A percentile compares a stretch with the other conserved stretches of the same genome.
These are phyloP conservation scores for Phaeotremella skinneri DNA, from an alignment of 768 basidiomycete genomes.

Conservation along the genomic window DNA sequence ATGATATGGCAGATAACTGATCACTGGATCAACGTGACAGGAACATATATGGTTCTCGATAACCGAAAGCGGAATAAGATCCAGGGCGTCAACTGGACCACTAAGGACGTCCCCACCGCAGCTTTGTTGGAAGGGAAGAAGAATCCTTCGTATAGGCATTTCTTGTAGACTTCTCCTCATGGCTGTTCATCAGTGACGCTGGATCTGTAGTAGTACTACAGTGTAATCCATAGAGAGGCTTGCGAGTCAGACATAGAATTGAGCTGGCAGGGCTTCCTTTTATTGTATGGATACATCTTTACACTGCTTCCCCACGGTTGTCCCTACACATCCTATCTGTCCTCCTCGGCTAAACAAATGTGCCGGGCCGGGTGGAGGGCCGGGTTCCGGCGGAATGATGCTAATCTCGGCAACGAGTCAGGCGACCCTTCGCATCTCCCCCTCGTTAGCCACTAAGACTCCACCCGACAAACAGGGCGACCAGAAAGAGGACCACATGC, in stretches of 20 bases:
- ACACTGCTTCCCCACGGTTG: too few species aligned
- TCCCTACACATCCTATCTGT: too few species aligned
- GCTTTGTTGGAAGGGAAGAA: slow-evolving; percentile 10
- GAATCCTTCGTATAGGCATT: slow-evolving; percentile 18
- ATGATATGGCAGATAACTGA: too few species aligned
- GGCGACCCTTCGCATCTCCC: background rate
- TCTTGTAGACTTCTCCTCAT: slow-evolving; percentile 8
- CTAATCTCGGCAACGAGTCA: background rate
- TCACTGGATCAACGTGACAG: too few species aligned
- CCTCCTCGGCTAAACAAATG: background rate
- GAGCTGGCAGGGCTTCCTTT: too few species aligned
- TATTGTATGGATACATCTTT: too few species aligned
- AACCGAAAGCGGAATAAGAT: slow-evolving; percentile 18
- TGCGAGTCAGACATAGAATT: too few species aligned
- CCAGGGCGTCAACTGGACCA: slow-evolving; percentile 26
- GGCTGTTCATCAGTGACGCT: background rate
- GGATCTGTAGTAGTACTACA: too few species aligned
- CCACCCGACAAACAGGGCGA: too few species aligned
- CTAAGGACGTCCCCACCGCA: slow-evolving; percentile 20
- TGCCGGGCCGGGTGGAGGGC: background rate
- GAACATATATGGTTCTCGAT: slow-evolving; percentile 16
- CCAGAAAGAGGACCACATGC: too few species aligned
- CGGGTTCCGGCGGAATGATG: background rate
- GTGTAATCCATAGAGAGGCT: too few species aligned
- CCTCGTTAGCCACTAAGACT: background rate